Evolutionary conservation across 495 filamentous ascomycete genomes (phyloP).

Genomic region (Cercophora samala): DNA sequence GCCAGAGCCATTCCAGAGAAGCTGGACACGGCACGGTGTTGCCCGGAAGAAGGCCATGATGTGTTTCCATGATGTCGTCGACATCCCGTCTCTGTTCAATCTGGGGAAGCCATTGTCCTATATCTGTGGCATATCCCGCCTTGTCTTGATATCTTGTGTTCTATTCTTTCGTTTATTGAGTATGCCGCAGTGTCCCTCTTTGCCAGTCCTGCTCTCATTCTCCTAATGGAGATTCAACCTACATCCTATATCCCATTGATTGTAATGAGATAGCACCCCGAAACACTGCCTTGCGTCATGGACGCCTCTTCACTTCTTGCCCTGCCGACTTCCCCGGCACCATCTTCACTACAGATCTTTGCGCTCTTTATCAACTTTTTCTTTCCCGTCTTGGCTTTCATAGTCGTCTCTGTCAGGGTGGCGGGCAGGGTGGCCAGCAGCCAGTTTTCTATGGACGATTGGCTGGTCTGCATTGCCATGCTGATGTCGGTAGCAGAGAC

Average conservation of each 20-base stretch:
- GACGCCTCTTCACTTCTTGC: slow-evolving; percentile 26
- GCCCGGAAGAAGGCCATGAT: slow-evolving; percentile 22
- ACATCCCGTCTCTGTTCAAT: slow-evolving; percentile 13
- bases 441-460: slow-evolving; percentile 44
- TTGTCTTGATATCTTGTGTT: slow-evolving; percentile 14
- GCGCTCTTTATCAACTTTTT: slow-evolving; percentile 48
- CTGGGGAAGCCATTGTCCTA: slow-evolving; percentile 19
- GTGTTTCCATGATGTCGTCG: slow-evolving; percentile 10
- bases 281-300: slow-evolving; percentile 25
- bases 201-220: slow-evolving; percentile 10
- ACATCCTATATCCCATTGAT: slow-evolving; percentile 20
- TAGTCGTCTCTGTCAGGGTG: slow-evolving; percentile 42
- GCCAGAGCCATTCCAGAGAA: slow-evolving; percentile 8
- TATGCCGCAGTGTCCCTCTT: slow-evolving; percentile 11
- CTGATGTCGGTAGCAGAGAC: slow-evolving; percentile 44
- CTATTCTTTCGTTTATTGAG: slow-evolving; percentile 17
- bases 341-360: slow-evolving; percentile 38
- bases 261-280: slow-evolving; percentile 30
- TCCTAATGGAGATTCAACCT: slow-evolving; percentile 22
- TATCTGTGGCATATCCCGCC: slow-evolving; percentile 29
- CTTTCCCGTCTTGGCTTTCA: slow-evolving; percentile 45
- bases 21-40: slow-evolving; percentile 22
- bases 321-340: slow-evolving; percentile 20
- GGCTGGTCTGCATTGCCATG: slow-evolving; percentile 46
- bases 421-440: slow-evolving; percentile 39